Conservation (phyloP, 805 yeast genomes). For the Kodamaea leandrae region DNA sequence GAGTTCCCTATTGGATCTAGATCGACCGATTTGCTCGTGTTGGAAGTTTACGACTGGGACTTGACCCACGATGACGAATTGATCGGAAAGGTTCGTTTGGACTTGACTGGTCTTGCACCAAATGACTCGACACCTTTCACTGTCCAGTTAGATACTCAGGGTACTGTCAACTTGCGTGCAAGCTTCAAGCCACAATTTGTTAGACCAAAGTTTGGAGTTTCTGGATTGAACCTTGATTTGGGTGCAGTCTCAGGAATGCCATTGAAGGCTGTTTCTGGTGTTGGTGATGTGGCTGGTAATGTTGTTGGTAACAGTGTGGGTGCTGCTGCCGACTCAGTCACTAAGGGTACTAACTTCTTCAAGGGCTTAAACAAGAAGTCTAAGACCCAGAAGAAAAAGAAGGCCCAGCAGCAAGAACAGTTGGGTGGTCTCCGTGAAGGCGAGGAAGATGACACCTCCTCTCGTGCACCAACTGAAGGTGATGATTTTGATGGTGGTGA, state of each 20-base stretch:
- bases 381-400: conserved; percentile 13
- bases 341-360: conserved; percentile 45
- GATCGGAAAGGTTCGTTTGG: conserved; percentile 52
- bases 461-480: conserved; percentile 9
- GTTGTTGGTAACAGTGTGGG: conserved; percentile 49
- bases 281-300: conserved; percentile 40
- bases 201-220: conserved; percentile 53
- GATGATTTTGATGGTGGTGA: conserved; percentile 14
- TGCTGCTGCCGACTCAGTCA: conserved; percentile 44
- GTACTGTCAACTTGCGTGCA: conserved; percentile 52
- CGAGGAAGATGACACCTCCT: conserved; percentile 10
- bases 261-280: conserved; percentile 14
- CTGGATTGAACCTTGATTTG: conserved; percentile 40
- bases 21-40: conserved; percentile 46
- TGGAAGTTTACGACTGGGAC: conserved; percentile 74
- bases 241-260: conserved; percentile 31
- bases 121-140: conserved; percentile 44
- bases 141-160: conserved; percentile 61
- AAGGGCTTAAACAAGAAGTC: conserved; percentile 30
- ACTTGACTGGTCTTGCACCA: conserved; percentile 49
- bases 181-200: conserved; percentile 63
- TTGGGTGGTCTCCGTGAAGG: conserved; percentile 7
- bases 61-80: conserved; percentile 65
- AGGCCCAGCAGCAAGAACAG: conserved; percentile 14
- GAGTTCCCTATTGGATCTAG: conserved; percentile 63